phyloP scores from a whole-genome alignment of 306 rosid species.

The Vicia faba region DNA sequence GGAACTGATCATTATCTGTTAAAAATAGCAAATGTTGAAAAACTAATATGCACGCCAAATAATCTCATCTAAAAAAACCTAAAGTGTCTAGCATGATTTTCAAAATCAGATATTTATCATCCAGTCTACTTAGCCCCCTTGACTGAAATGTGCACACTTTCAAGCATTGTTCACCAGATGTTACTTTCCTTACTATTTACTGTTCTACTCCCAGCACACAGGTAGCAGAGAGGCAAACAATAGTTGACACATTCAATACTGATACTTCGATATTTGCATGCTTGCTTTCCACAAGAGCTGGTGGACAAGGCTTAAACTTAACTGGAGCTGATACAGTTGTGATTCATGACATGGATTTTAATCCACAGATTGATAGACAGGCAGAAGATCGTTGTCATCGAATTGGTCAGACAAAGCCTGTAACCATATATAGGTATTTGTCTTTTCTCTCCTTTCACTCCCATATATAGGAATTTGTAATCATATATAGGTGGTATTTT shows the following conservation, averaged over 20 bases:
- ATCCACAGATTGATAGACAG: constrained; percentile 93
- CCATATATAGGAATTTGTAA: too few relatives aligned
- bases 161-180: constrained; percentile 3
- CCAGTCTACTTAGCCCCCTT: neutral
- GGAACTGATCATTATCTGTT: neutral
- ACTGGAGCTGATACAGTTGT: constrained; percentile 92
- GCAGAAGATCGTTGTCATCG: constrained; percentile 98
- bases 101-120: neutral
- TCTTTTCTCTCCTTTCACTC: constrained; percentile 25
- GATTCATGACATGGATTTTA: constrained; percentile 98
- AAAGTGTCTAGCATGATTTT: neutral
- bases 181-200: constrained; percentile 23
- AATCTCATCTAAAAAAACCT: too few relatives aligned
- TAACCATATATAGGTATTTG: constrained; percentile 77
- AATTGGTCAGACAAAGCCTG: constrained; percentile 88
- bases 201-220: constrained; percentile 66
- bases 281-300: constrained; percentile 96
- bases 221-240: constrained; percentile 91
- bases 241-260: constrained; percentile 86
- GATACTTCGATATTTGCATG: constrained; percentile 91
- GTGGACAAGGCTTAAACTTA: constrained; percentile 95
- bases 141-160: constrained; percentile 22
- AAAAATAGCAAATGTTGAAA: neutral
- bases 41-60: neutral
- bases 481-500: too few relatives aligned